Evolutionary conservation across 2,329 filamentous ascomycete genomes (phyloP).

Genomic region (Fusarium sp.): DNA sequence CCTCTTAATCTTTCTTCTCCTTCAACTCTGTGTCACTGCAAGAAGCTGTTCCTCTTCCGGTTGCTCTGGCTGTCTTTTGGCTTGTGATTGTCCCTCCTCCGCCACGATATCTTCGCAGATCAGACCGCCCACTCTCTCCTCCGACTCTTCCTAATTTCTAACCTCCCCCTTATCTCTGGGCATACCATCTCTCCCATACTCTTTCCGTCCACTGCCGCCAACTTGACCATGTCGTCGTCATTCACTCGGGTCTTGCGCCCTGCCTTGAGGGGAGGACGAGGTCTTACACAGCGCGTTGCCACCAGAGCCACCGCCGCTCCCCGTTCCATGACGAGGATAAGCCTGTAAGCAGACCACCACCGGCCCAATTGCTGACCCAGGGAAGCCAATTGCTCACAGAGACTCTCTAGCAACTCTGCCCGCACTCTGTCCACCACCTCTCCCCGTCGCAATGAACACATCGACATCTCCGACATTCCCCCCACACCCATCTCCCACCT

Average conservation of each 20-base stretch:
- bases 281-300: constrained; percentile 50
- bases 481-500: constrained; percentile 95
- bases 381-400: constrained; percentile 14
- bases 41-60: constrained; percentile 14
- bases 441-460: constrained; percentile 61
- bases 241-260: constrained; percentile 68
- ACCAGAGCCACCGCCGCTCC: constrained; percentile 37
- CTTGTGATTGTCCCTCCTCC: constrained; percentile 42
- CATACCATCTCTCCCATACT: constrained; percentile 2
- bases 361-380: neutral
- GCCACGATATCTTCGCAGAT: constrained; percentile 3
- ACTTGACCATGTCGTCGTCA: constrained; percentile 59
- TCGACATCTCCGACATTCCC: constrained; percentile 82
- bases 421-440: constrained; percentile 75
- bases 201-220: neutral
- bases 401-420: constrained; percentile 49
- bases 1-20: neutral
- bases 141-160: constrained; percentile 6
- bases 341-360: constrained; percentile 45
- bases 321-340: constrained; percentile 43
- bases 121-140: neutral
- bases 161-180: neutral
- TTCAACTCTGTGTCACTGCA: neutral
- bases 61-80: constrained; percentile 13
- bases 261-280: constrained; percentile 63